Evolutionary conservation across 108 stramenopile species (phyloP).

Genomic region (Fragilariopsis cylindrus): DNA sequence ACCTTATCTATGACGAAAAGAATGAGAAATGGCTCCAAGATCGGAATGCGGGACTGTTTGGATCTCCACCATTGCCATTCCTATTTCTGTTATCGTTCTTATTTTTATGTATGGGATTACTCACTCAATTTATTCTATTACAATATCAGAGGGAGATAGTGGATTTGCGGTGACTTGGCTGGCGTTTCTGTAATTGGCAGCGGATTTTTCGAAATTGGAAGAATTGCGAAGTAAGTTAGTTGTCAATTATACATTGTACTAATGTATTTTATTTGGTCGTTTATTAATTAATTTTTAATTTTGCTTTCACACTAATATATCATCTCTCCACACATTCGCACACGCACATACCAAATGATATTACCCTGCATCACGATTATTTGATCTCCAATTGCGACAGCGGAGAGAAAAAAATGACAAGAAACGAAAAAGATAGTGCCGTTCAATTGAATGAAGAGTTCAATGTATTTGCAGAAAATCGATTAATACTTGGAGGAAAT

Average conservation of each 20-base stretch:
- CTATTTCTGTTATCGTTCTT: constrained; percentile 46
- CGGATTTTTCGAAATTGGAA: constrained; percentile 73
- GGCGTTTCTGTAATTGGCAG: constrained; percentile 73
- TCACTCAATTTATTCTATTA: constrained; percentile 56
- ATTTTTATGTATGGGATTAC: constrained; percentile 59
- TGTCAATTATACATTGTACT: background rate
- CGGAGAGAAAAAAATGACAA: constrained; percentile 57
- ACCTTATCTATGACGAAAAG: constrained; percentile 62
- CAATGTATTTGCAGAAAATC: constrained; percentile 68
- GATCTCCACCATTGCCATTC: constrained; percentile 53
- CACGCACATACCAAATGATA: too few species aligned
- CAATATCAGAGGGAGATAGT: constrained; percentile 66
- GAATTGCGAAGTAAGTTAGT: constrained; percentile 49
- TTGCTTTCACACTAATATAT: background rate
- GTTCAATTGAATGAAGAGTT: constrained; percentile 62
- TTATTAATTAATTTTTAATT: background rate
- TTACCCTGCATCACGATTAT: too few species aligned
- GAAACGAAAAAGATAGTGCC: constrained; percentile 64
- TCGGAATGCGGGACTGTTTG: constrained; percentile 81
- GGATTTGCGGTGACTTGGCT: constrained; percentile 62
- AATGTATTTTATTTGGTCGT: background rate
- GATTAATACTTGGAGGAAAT: constrained; percentile 52
- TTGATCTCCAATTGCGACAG: background rate
- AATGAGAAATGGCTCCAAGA: constrained; percentile 69
- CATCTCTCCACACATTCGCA: background rate